A percentile compares a stretch with the other conserved stretches of the same genome.
Conservation (phyloP, 768 basidiomycete species). For the Boletus edulis region DNA sequence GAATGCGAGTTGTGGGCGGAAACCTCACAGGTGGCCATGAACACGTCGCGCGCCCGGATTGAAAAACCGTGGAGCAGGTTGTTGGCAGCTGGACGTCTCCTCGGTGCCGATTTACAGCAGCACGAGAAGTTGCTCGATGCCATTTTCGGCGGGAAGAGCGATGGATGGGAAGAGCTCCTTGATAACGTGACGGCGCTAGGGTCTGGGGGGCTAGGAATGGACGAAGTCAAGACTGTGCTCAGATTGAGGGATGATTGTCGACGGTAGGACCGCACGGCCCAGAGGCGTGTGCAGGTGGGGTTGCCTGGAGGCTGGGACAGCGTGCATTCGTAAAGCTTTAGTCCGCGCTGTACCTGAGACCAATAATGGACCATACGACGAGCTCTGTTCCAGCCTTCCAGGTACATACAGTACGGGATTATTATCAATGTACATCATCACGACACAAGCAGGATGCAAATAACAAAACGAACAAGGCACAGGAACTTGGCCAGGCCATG, state of each 20-base stretch:
- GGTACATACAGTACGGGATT: not conserved
- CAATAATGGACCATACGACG: too few relatives aligned
- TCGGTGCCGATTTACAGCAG: slow-evolving; percentile 49
- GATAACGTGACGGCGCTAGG: slow-evolving; percentile 52
- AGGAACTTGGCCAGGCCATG: not conserved
- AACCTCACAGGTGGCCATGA: slow-evolving; percentile 63
- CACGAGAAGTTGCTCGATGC: slow-evolving; percentile 31
- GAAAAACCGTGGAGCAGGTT: slow-evolving; percentile 78
- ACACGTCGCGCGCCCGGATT: slow-evolving; percentile 45
- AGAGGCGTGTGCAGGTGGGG: too few relatives aligned
- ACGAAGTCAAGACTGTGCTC: slow-evolving; percentile 59
- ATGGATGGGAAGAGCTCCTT: slow-evolving; percentile 51
- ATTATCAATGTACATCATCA: not conserved
- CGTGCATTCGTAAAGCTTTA: too few relatives aligned
- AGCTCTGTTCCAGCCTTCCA: too few relatives aligned
- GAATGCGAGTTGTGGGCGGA: slow-evolving; percentile 86
- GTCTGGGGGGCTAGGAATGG: slow-evolving; percentile 57
- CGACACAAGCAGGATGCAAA: slow-evolving; percentile 1
- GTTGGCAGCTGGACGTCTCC: slow-evolving; percentile 64
- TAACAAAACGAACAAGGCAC: not conserved
- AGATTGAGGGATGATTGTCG: slow-evolving; percentile 42
- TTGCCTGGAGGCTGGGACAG: too few relatives aligned
- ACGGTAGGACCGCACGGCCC: slow-evolving; percentile 1
- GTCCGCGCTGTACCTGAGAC: too few relatives aligned
- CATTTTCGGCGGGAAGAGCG: slow-evolving; percentile 15